Conservation (phyloP, 2,329 filamentous ascomycete species). For the Colletotrichum lini region DNA sequence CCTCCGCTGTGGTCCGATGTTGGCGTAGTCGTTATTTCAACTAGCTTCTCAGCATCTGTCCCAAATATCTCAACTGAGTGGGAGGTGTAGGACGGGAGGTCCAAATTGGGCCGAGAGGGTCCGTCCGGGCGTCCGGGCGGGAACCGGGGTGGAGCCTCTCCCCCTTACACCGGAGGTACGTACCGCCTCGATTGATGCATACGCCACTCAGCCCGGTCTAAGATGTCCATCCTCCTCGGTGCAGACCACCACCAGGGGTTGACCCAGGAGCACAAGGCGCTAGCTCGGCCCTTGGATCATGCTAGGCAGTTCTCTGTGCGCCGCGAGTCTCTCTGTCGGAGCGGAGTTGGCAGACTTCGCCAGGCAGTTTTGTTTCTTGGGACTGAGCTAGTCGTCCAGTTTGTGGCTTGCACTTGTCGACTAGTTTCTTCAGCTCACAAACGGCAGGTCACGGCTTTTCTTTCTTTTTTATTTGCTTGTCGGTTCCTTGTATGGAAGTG, state of each 20-base stretch:
- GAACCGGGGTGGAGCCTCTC: background rate
- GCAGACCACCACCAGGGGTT: background rate
- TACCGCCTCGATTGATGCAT: conserved; percentile 17
- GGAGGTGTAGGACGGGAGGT: conserved; percentile 1
- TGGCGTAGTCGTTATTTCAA: background rate
- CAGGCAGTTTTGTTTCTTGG: background rate
- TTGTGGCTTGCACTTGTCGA: background rate
- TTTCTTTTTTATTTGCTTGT: background rate
- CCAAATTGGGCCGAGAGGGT: background rate
- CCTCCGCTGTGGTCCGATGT: background rate
- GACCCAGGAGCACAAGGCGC: background rate
- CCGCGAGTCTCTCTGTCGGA: background rate
- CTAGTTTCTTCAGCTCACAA: background rate
- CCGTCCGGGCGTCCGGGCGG: conserved; percentile 8
- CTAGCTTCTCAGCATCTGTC: background rate
- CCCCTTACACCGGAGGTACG: no score
- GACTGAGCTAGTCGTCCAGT: background rate
- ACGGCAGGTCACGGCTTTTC: background rate
- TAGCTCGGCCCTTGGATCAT: background rate
- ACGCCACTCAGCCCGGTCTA: background rate
- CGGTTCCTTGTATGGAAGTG: background rate
- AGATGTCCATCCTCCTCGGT: background rate
- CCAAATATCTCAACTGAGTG: background rate
- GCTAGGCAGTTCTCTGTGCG: background rate
- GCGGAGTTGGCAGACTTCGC: no score